Conservation (phyloP, 1,284 basidiomycete species). For the Rhodofomes roseus region DNA sequence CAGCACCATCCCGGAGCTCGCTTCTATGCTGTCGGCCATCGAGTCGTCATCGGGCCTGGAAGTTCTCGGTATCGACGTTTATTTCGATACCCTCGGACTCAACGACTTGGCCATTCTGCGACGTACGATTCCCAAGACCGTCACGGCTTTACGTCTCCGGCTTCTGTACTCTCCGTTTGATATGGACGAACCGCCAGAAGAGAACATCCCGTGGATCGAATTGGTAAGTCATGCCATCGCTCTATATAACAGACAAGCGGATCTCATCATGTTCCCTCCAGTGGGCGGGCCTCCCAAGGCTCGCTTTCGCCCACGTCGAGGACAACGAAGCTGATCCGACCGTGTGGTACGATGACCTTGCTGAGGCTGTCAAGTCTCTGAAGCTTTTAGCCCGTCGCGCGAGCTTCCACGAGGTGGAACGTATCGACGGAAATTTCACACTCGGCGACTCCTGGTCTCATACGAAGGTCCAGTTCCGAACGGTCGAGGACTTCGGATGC, state of each 20-base stretch:
- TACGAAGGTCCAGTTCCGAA: neutral
- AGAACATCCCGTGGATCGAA: neutral
- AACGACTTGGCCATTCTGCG: neutral
- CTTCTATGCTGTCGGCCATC: neutral
- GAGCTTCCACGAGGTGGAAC: neutral
- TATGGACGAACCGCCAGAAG: neutral
- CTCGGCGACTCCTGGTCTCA: neutral
- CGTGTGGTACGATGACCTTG: neutral
- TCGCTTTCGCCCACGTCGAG: neutral
- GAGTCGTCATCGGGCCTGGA: neutral
- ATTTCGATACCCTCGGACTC: neutral
- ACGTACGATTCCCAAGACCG: neutral
- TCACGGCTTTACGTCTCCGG: neutral
- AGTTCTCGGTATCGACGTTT: neutral
- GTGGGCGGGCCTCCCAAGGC: neutral
- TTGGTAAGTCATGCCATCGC: neutral
- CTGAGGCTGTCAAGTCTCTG: neutral
- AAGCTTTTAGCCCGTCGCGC: neutral
- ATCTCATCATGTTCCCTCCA: neutral
- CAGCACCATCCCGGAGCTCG: neutral
- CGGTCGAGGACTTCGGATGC: conserved; percentile 8
- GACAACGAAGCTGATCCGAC: neutral
- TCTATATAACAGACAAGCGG: no score
- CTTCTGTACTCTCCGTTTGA: neutral
- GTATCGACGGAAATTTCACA: no score